Evolutionary conservation across 2,329 filamentous ascomycete species (phyloP), one percentile per base, ranked within the genome.

Genomic region (Exophiala bonariae): DNA sequence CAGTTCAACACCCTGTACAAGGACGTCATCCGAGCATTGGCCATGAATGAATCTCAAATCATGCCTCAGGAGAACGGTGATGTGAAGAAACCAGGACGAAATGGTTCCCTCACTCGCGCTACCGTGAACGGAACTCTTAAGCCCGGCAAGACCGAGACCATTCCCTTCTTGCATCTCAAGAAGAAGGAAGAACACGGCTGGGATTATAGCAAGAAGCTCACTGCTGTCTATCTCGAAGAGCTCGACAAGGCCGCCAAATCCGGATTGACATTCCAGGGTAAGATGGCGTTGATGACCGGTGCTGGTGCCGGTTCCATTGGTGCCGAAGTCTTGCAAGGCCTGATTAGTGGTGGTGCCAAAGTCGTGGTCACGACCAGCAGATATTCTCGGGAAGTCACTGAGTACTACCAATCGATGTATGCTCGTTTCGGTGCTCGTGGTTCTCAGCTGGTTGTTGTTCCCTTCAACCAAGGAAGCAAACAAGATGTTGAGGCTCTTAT

Each of bases 121-220:
- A 73, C 72, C 43, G 64, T 75, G 49, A 78, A 78, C 49, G 73
- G 73, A 38, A 69, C 70, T 34, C 74, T 78, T 61, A 95, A 93
- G 77, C 71, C 77, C 49, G 90, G 90, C 69, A 96, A 96, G 77
- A 85, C 95, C 47, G 92, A 97, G 75, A 96, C 93, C 14, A 95
- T 99, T 59, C 93, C 93, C 26, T 99, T 99, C 83, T 75, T 99
- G 43, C 93, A 99, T 68, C 77, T 99, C 48, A 96, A 96, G 81
- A 87, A 89, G 70, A 95, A 95, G 72, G 84, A 88, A 44, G 82
- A 91, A 53, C 87, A 96, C 63, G 92, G 92, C 52, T 99, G 93
- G 93, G 91, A 97, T 65, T 99, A 97, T 77, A 97, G 89, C 82
- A 99, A 97, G 81, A 96, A 95, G 76, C 81, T 99, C 48, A 97